Conservation (phyloP, 2,329 filamentous ascomycete species). For the Beauveria brongniartii region DNA sequence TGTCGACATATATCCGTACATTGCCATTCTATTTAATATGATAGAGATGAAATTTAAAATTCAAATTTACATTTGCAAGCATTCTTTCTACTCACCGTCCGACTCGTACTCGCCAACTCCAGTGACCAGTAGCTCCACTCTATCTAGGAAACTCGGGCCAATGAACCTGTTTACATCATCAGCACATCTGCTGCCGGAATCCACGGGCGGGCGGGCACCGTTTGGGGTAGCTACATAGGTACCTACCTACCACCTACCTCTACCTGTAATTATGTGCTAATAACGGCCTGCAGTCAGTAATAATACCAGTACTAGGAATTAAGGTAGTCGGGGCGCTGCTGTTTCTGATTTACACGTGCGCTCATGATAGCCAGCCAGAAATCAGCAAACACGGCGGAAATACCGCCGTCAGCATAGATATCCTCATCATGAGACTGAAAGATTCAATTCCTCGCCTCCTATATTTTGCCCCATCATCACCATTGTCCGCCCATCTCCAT, state of each 20-base stretch:
- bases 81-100: too few species aligned
- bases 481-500: background rate
- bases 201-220: background rate
- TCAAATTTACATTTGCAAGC: background rate
- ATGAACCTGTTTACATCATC: conserved; percentile 4
- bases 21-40: background rate
- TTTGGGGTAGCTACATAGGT: background rate
- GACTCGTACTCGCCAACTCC: background rate
- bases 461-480: background rate
- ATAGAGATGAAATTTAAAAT: background rate
- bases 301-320: too few species aligned
- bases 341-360: too few species aligned
- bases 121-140: background rate
- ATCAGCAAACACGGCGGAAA: background rate
- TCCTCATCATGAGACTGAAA: too few species aligned
- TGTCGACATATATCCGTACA: too few species aligned
- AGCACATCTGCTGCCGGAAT: background rate
- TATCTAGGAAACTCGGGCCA: background rate
- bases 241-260: too few species aligned
- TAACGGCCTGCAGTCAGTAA: too few species aligned
- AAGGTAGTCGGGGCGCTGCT: too few species aligned
- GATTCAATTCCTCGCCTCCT: too few species aligned
- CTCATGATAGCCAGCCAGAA: background rate
- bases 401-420: background rate
- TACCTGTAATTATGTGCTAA: background rate